These are phyloP conservation scores for Penicillium hordei DNA, from an alignment of 2,329 filamentous ascomycete species.

Conservation along the genomic window DNA sequence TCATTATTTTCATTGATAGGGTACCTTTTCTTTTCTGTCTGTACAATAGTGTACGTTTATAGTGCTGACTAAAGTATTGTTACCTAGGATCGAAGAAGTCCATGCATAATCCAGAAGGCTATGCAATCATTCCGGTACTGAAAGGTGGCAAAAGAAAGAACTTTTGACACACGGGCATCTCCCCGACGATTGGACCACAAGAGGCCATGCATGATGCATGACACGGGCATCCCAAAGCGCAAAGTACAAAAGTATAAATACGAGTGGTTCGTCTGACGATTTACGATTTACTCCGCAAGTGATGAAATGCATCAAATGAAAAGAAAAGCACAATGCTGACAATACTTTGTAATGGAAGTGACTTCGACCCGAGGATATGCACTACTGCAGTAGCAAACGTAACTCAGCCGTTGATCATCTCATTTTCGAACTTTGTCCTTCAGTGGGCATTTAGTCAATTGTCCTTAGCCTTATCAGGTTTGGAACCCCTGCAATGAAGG, in stretches of 20 bases:
- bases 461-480: neutral
- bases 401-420: neutral
- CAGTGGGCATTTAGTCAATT: neutral
- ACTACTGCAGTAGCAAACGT: neutral
- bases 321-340: too few species aligned
- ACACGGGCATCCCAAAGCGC: neutral
- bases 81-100: neutral
- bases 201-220: conserved; percentile 1
- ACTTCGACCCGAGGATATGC: neutral
- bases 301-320: neutral
- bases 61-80: neutral
- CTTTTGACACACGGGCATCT: neutral
- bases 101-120: neutral
- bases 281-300: neutral
- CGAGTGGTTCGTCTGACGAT: neutral
- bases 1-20: neutral
- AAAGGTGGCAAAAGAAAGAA: neutral
- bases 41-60: neutral
- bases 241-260: neutral
- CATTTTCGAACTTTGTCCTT: neutral
- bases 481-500: neutral
- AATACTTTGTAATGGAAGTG: neutral
- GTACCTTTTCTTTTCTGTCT: neutral
- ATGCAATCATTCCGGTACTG: neutral
- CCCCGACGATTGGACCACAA: neutral